Percentiles rank a stretch among this genome's conserved stretches.
Conservation (phyloP, 805 yeast species). For the Barnettozyma sp. region DNA sequence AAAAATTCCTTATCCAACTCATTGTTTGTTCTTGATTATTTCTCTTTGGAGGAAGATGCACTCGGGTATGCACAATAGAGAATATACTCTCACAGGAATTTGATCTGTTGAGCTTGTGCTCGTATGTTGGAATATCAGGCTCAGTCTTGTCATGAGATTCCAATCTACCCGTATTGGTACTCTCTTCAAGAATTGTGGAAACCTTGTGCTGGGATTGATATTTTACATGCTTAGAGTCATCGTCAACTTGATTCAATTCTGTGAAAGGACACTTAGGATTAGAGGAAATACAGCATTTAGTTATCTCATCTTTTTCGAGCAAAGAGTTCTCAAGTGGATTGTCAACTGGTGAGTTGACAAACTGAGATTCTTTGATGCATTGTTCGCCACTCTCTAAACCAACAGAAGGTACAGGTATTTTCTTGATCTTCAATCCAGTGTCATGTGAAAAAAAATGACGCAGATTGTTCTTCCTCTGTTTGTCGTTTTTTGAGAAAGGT, state of each 20-base stretch:
- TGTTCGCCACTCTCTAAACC: slow-evolving; percentile 8
- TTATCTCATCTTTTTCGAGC: not conserved
- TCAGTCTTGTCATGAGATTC: no score
- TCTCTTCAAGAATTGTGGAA: slow-evolving; percentile 1
- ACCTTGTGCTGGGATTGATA: not conserved
- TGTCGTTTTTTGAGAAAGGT: not conserved
- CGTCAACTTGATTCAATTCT: not conserved
- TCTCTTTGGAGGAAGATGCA: slow-evolving; percentile 16
- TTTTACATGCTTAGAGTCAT: slow-evolving; percentile 5
- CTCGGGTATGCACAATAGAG: slow-evolving; percentile 20
- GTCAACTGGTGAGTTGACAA: slow-evolving; percentile 12
- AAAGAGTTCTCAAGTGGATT: slow-evolving; percentile 6
- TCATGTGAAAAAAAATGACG: slow-evolving; percentile 25
- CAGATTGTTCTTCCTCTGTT: slow-evolving; percentile 7
- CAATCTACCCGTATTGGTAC: no score
- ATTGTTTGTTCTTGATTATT: slow-evolving; percentile 22
- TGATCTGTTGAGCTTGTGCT: slow-evolving; percentile 24
- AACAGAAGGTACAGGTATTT: no score
- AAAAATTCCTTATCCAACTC: slow-evolving; percentile 23
- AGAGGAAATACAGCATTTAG: no score
- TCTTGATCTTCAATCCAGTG: slow-evolving; percentile 19
- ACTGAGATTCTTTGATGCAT: slow-evolving; percentile 14
- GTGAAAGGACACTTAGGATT: no score
- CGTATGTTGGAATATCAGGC: slow-evolving; percentile 19
- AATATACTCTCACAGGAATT: slow-evolving; percentile 26